A percentile compares a stretch with the other conserved stretches of the same genome.
These are phyloP conservation scores for Pseudogymnoascus sp. DNA, from an alignment of 2,329 filamentous ascomycete species.

Conservation along the genomic window DNA sequence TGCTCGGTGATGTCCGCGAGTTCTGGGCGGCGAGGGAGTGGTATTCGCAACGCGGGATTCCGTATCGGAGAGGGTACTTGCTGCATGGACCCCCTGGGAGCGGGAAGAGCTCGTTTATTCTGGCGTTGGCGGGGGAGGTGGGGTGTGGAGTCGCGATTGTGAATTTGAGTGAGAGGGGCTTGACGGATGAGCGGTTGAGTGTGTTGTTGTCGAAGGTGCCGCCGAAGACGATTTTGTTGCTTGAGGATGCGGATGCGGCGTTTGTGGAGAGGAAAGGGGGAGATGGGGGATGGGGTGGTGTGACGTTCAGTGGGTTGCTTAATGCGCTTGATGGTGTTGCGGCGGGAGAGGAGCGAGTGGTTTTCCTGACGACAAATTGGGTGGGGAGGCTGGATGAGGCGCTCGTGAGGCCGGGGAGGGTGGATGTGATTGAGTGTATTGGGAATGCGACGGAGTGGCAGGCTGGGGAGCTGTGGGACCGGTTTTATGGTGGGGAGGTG, in stretches of 20 bases:
- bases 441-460: slow-evolving; percentile 83
- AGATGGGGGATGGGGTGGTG: slow-evolving; percentile 74
- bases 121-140: slow-evolving; percentile 84
- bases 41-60: slow-evolving; percentile 93
- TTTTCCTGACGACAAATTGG: too few species aligned
- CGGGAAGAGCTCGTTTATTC: slow-evolving; percentile 93
- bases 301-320: slow-evolving; percentile 87
- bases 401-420: slow-evolving; percentile 79
- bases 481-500: slow-evolving; percentile 77
- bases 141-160: slow-evolving; percentile 90
- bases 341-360: too few species aligned
- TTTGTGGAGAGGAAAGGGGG: slow-evolving; percentile 73
- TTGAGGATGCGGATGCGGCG: slow-evolving; percentile 89
- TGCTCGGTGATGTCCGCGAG: slow-evolving; percentile 73
- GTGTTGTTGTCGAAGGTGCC: slow-evolving; percentile 81
- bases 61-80: slow-evolving; percentile 82
- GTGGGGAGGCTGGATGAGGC: slow-evolving; percentile 84
- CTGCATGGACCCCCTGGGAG: slow-evolving; percentile 84
- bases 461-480: slow-evolving; percentile 81
- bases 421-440: slow-evolving; percentile 87
- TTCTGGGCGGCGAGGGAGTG: slow-evolving; percentile 73
- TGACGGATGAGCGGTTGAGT: slow-evolving; percentile 84
- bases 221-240: slow-evolving; percentile 68
- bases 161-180: slow-evolving; percentile 79
- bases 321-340: too few species aligned